Conservation (phyloP, 495 filamentous ascomycete genomes). For the Oleoguttula mirabilis region DNA sequence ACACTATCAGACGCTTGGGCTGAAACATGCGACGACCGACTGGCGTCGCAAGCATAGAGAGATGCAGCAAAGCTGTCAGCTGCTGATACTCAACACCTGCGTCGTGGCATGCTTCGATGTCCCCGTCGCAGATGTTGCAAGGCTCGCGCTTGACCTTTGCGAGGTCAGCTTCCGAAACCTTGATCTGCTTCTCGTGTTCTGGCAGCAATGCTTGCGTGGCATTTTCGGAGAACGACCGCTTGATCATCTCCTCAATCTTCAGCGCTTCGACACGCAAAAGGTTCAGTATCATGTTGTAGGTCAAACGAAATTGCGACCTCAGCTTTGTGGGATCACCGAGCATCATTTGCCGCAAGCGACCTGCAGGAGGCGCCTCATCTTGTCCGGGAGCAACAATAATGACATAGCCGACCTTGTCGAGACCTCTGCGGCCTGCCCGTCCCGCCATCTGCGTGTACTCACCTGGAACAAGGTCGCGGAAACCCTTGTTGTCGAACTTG, state of each 20-base stretch:
- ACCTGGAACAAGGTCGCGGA: constrained; percentile 82
- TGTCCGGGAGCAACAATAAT: constrained; percentile 76
- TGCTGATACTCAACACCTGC: constrained; percentile 65
- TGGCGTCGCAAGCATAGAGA: constrained; percentile 57
- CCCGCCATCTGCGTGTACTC: constrained; percentile 99
- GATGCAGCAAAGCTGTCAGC: constrained; percentile 61
- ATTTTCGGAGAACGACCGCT: constrained; percentile 96
- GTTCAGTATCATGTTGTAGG: constrained; percentile 99
- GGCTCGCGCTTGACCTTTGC: constrained; percentile 77
- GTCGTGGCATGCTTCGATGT: constrained; percentile 66
- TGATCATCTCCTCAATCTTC: constrained; percentile 99
- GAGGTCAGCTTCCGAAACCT: constrained; percentile 82
- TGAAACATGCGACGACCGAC: constrained; percentile 69
- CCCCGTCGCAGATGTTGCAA: constrained; percentile 69
- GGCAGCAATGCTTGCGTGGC: constrained; percentile 92
- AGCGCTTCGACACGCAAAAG: constrained; percentile 88
- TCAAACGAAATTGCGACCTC: constrained; percentile 87
- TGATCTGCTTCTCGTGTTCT: constrained; percentile 87
- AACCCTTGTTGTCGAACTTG: constrained; percentile 84
- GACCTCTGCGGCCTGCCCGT: constrained; percentile 80
- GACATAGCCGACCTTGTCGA: constrained; percentile 85
- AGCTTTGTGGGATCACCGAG: constrained; percentile 91
- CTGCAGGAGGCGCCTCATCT: constrained; percentile 79
- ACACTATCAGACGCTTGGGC: constrained; percentile 61
- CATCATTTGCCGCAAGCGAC: constrained; percentile 79